Evolutionary conservation across 2,329 filamentous ascomycete species (phyloP).

Genomic region (Neopestalotiopsis sp.): DNA sequence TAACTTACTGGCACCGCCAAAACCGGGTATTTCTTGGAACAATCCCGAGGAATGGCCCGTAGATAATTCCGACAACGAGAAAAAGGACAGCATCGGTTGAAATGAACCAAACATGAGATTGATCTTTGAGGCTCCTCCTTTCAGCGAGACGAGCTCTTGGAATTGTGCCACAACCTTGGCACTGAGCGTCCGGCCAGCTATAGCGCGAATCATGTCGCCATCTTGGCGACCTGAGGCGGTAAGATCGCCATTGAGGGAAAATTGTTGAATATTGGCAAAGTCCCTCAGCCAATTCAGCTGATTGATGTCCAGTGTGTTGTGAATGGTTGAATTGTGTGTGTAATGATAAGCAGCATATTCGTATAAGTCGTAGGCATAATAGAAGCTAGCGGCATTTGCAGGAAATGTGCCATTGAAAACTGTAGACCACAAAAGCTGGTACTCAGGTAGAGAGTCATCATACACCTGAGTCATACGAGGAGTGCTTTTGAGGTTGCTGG

Average conservation of each 20-base stretch:
- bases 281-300: constrained; percentile 60
- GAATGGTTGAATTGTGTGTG: constrained; percentile 53
- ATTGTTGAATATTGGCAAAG: constrained; percentile 74
- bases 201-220: constrained; percentile 48
- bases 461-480: constrained; percentile 19
- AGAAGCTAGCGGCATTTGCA: constrained; percentile 42
- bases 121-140: constrained; percentile 49
- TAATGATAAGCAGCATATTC: constrained; percentile 61
- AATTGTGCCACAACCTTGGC: constrained; percentile 49
- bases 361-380: constrained; percentile 58
- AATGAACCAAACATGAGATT: constrained; percentile 59
- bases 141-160: constrained; percentile 43
- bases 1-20: constrained; percentile 63
- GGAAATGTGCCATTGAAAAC: constrained; percentile 45
- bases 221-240: constrained; percentile 56
- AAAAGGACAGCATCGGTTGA: constrained; percentile 61
- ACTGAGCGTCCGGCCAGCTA: constrained; percentile 60
- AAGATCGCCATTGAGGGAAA: constrained; percentile 57
- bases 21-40: constrained; percentile 59
- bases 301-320: constrained; percentile 41
- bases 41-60: constrained; percentile 57
- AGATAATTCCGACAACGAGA: constrained; percentile 51
- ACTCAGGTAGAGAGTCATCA: constrained; percentile 40
- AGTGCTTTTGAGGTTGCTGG: constrained; percentile 19
- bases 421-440: constrained; percentile 44